Evolutionary conservation across 164 flowering plant species (phyloP), one percentile per base, ranked within the genome.

Genomic region (Cinnamomum micranthum): DNA sequence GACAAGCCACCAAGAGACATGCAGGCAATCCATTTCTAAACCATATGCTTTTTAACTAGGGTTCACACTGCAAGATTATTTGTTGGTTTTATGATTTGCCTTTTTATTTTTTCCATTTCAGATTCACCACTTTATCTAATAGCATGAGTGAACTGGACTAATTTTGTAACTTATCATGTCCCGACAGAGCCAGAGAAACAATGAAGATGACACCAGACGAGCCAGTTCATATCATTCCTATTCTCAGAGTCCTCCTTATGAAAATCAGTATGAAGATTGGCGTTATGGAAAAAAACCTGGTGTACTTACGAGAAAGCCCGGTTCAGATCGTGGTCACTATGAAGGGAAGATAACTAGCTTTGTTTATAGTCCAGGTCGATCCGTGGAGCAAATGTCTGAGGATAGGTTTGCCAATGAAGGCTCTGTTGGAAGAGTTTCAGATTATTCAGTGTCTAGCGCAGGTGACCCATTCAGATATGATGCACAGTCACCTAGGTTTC

Each of bases 181-280:
- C 71, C 80, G 58, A 71, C 86, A 88, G 94, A 84, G 77, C 77
- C 75, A 74, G 27, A 85, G 75, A 75, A 86, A 79, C 77, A 82
- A 71, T 73, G 97, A 88, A 78, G 95, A 86, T 72, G 94, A 90
- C 55, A 83, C 81, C 35, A 81, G 97, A 82, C 88, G 98, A 71
- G 97, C 99, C 77, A 94, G 98, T 78, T 96, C 99, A 28, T 96
- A 96, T 82, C 99, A 96, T 79, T 96, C 99, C 50, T 96, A 84
- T 81, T 96, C 99, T 68, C 99, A 96, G 78, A 96, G 99, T 80
- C 99, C 99, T 64, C 99, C 99, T 50, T 96, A 96, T 84, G 99
- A 96, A 71, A 82, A 89, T 82, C 97, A 96, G 68, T 96, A 96
- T 82, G 99, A 96, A 85, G 98, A 96, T 68, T 85, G 98, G 35